Percentiles rank a stretch among this genome's conserved stretches.
These are phyloP conservation scores for Thalassiosira oceanica DNA, from an alignment of 352 stramenopile species.

Conservation along the genomic window DNA sequence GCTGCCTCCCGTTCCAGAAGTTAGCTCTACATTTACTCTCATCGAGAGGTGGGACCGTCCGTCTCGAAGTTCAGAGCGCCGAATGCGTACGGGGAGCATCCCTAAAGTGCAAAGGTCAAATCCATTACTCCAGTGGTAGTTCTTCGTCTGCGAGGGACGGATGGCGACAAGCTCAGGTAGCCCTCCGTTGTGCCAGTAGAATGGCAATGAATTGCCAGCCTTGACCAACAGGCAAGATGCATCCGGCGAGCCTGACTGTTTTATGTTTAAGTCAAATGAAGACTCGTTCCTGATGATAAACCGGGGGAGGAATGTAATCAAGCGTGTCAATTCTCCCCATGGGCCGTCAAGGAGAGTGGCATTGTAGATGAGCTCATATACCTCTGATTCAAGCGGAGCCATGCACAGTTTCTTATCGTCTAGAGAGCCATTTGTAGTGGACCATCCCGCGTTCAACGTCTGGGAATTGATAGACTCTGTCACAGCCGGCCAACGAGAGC, in stretches of 20 bases:
- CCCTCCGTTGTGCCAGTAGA: conserved; percentile 68
- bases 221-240: conserved; percentile 34
- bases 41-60: conserved; percentile 6
- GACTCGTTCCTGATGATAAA: conserved; percentile 75
- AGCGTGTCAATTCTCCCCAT: conserved; percentile 71
- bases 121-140: conserved; percentile 62
- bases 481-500: conserved; percentile 60
- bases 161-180: conserved; percentile 62
- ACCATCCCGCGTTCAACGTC: conserved; percentile 3
- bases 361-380: conserved; percentile 71
- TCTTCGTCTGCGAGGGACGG: conserved; percentile 20
- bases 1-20: conserved; percentile 57
- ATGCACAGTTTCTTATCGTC: conserved; percentile 9
- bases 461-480: conserved; percentile 18
- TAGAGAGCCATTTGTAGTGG: background rate
- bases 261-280: conserved; percentile 62
- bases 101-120: conserved; percentile 71
- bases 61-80: conserved; percentile 7
- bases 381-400: conserved; percentile 20
- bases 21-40: conserved; percentile 58
- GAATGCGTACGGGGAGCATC: conserved; percentile 57
- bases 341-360: conserved; percentile 55
- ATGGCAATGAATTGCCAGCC: conserved; percentile 47
- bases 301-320: conserved; percentile 41
- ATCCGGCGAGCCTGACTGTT: conserved; percentile 65